A percentile compares a stretch with the other conserved stretches of the same genome.
These are phyloP conservation scores for Rhodotorula sp. DNA, from an alignment of 1,284 basidiomycete genomes.

Conservation along the genomic window DNA sequence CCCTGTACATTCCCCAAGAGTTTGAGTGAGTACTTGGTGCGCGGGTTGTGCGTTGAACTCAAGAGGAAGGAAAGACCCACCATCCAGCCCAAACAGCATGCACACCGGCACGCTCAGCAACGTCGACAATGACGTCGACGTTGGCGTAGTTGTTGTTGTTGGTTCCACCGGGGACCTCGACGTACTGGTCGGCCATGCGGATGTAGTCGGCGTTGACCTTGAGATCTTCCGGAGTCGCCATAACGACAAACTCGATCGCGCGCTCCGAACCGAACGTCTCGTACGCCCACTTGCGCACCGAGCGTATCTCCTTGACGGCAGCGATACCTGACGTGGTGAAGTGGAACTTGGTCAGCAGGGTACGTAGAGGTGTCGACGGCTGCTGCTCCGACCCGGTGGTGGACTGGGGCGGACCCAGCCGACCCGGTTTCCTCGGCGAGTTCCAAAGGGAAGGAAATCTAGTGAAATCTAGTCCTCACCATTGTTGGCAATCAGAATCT, in stretches of 20 bases:
- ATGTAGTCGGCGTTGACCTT: constrained; percentile 98
- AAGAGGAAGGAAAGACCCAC: constrained; percentile 51
- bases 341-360: not conserved
- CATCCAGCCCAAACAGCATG: constrained; percentile 99
- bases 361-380: too few species aligned
- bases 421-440: too few species aligned
- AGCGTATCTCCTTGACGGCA: constrained; percentile 98
- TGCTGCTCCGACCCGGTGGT: too few species aligned
- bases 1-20: constrained; percentile 51
- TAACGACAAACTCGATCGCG: constrained; percentile 96
- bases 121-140: constrained; percentile 97
- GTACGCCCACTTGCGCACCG: constrained; percentile 99
- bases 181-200: constrained; percentile 98
- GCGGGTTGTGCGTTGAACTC: not conserved
- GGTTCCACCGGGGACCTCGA: constrained; percentile 95
- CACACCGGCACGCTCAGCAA: constrained; percentile 94
- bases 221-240: constrained; percentile 98
- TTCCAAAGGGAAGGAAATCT: not conserved
- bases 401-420: too few species aligned
- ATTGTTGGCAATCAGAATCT: constrained; percentile 96
- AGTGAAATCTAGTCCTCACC: constrained; percentile 51
- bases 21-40: not conserved
- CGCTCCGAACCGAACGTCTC: constrained; percentile 97
- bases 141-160: constrained; percentile 99
- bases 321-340: constrained; percentile 68